phyloP scores from a whole-genome alignment of 2,329 filamentous ascomycete species.

The Cladosporium oxysporum region DNA sequence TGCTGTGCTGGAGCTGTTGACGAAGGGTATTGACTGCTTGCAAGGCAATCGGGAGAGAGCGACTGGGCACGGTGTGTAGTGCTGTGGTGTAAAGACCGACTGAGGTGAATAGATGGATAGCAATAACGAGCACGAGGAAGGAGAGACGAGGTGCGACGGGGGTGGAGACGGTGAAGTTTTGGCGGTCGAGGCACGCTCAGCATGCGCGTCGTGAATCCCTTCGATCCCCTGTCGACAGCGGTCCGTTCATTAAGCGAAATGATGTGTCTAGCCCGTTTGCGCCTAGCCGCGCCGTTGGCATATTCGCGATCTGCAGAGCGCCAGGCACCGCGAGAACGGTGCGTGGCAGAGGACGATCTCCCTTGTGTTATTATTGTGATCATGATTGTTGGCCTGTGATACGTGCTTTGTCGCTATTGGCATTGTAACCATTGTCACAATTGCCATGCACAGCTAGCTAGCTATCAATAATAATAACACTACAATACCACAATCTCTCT shows the following conservation, averaged over 20 bases:
- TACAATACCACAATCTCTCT: background rate
- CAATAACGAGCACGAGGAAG: background rate
- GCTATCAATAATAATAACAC: background rate
- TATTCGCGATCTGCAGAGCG: constrained; percentile 13
- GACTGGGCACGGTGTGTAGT: constrained; percentile 9
- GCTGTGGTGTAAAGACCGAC: constrained; percentile 17
- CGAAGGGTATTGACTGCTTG: constrained; percentile 6
- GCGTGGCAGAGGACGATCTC: background rate
- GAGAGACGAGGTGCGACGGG: constrained; percentile 2
- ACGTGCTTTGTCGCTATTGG: background rate
- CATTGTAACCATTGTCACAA: background rate
- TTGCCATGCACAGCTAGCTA: background rate
- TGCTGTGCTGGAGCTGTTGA: background rate
- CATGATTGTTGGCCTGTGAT: constrained; percentile 6
- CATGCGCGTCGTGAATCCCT: constrained; percentile 5
- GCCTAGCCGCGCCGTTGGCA: constrained; percentile 15
- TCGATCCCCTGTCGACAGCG: constrained; percentile 2
- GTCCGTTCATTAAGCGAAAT: constrained; percentile 14
- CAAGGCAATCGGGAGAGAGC: constrained; percentile 19
- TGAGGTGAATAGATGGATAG: constrained; percentile 13
- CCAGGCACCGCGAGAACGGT: constrained; percentile 16
- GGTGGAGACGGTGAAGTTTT: constrained; percentile 9
- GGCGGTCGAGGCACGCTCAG: background rate
- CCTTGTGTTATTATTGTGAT: background rate
- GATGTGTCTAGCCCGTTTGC: background rate